Evolutionary conservation across 345 rosid genomes (phyloP).

Genomic region (Pseudoturritis turrita): DNA sequence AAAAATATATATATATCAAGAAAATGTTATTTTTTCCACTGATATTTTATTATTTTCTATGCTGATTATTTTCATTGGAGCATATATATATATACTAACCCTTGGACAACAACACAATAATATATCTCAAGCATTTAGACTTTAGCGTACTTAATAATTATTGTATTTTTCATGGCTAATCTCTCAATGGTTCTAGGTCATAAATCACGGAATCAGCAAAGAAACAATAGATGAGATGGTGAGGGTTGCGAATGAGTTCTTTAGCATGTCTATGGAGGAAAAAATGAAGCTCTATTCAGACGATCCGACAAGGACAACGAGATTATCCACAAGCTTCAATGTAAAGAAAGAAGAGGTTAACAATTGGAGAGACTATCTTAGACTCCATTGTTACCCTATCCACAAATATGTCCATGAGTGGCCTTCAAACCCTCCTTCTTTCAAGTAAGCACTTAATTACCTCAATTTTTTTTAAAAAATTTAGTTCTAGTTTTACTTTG

Average conservation of each 20-base stretch:
- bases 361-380: constrained; percentile 85
- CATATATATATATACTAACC: not conserved
- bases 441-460: constrained; percentile 46
- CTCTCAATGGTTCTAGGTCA: constrained; percentile 36
- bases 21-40: too few species aligned
- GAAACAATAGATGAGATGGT: constrained; percentile 42
- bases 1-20: too few species aligned
- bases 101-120: not conserved
- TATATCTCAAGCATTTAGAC: not conserved
- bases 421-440: constrained; percentile 74
- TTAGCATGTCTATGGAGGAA: constrained; percentile 65
- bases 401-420: constrained; percentile 62
- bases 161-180: not conserved
- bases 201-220: constrained; percentile 55
- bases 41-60: not conserved
- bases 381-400: constrained; percentile 79
- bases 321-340: constrained; percentile 82
- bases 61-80: not conserved
- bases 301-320: constrained; percentile 69
- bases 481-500: not conserved
- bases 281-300: constrained; percentile 83
- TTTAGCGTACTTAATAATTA: not conserved
- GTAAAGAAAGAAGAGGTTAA: constrained; percentile 70
- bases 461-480: not conserved
- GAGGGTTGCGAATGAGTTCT: constrained; percentile 52